A percentile compares a stretch with the other conserved stretches of the same genome.
Evolutionary conservation across 2,329 filamentous ascomycete species (phyloP).

Genomic region (Pseudogymnoascus sp.): DNA sequence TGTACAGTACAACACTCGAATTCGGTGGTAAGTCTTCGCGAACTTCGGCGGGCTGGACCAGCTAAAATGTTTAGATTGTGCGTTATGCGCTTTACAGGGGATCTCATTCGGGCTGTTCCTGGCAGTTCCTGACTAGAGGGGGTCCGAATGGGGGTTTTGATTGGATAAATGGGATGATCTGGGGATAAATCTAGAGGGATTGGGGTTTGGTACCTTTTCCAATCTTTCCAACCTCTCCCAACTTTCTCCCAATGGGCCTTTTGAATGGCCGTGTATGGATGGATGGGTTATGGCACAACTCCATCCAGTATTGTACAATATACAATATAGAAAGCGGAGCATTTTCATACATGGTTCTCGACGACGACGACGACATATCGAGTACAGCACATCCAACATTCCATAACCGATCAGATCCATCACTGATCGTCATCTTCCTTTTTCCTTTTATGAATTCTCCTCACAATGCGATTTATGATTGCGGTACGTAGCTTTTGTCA

Average conservation of each 20-base stretch:
- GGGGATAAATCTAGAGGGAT: background rate
- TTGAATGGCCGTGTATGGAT: background rate
- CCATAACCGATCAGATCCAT: background rate
- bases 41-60: background rate
- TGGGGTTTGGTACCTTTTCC: background rate
- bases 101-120: background rate
- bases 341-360: background rate
- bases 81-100: slow-evolving; percentile 2
- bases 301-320: background rate
- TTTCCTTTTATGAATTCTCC: background rate
- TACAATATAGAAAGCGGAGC: background rate
- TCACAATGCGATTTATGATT: background rate
- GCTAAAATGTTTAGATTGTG: slow-evolving; percentile 3
- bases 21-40: background rate
- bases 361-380: too few relatives aligned
- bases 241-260: background rate
- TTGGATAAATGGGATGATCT: background rate
- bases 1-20: too few relatives aligned
- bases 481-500: background rate
- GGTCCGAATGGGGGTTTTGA: background rate
- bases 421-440: too few relatives aligned
- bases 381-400: background rate
- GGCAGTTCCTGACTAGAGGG: slow-evolving; percentile 1
- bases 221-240: background rate
- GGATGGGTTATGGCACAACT: background rate